Evolutionary conservation across 2,329 filamentous ascomycete species (phyloP).

Genomic region (Geosmithia putterillii): DNA sequence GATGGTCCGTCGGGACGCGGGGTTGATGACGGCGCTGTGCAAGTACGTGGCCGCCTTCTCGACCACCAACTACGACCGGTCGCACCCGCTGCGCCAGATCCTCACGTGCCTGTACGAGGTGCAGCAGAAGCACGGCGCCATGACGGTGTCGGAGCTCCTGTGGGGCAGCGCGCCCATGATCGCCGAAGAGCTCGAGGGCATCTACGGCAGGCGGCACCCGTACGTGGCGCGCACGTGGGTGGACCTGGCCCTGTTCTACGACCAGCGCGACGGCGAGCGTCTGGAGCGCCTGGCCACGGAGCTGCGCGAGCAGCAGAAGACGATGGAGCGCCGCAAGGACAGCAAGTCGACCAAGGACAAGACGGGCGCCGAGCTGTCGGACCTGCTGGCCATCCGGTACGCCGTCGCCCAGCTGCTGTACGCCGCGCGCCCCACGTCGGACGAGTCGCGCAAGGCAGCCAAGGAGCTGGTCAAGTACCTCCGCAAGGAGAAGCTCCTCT

Average conservation of each 20-base stretch:
- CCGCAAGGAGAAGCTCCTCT: slow-evolving; percentile 20
- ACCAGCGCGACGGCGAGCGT: slow-evolving; percentile 21
- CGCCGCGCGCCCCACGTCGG: slow-evolving; percentile 17
- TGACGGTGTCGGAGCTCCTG: slow-evolving; percentile 27
- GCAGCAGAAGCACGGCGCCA: slow-evolving; percentile 29
- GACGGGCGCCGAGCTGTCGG: slow-evolving; percentile 17
- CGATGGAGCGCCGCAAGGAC: slow-evolving; percentile 21
- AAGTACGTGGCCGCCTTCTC: slow-evolving; percentile 31
- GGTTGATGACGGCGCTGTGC: slow-evolving; percentile 31
- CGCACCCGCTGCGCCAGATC: slow-evolving; percentile 28
- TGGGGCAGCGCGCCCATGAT: slow-evolving; percentile 27
- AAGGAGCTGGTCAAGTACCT: slow-evolving; percentile 25
- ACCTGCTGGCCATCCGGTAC: slow-evolving; percentile 26
- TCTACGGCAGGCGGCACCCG: slow-evolving; percentile 28
- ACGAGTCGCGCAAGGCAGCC: slow-evolving; percentile 13
- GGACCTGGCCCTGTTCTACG: slow-evolving; percentile 26
- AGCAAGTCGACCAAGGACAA: too few species aligned
- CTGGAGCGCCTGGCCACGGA: slow-evolving; percentile 23
- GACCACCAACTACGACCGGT: slow-evolving; percentile 27
- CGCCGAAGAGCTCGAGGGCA: slow-evolving; percentile 30
- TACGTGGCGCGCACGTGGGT: slow-evolving; percentile 29
- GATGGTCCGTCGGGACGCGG: slow-evolving; percentile 29
- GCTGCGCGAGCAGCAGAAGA: slow-evolving; percentile 19
- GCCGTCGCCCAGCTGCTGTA: slow-evolving; percentile 26
- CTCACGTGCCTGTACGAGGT: slow-evolving; percentile 30